These are phyloP conservation scores for Abrus precatorius DNA, from an alignment of 306 rosid genomes.

Conservation along the genomic window DNA sequence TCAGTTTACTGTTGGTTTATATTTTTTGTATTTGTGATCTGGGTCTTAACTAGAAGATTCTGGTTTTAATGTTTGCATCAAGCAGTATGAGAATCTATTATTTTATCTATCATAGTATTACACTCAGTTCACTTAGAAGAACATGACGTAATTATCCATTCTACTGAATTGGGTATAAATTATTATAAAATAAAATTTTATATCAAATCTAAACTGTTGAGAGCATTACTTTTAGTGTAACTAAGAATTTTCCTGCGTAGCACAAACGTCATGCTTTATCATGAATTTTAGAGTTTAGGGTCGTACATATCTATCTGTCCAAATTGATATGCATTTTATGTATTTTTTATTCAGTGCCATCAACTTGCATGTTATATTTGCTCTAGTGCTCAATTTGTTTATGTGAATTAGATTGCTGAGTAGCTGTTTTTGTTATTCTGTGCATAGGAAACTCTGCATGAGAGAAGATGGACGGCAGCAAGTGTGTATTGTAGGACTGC, in stretches of 20 bases:
- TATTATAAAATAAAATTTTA: background rate
- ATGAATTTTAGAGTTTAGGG: too few species aligned
- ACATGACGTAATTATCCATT: background rate
- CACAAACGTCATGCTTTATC: background rate
- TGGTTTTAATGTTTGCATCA: constrained; percentile 6
- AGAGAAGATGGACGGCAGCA: constrained; percentile 99
- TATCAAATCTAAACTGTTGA: background rate
- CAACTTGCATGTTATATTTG: constrained; percentile 31
- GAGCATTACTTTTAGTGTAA: background rate
- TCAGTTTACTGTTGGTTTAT: constrained; percentile 13
- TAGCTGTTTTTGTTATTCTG: constrained; percentile 26
- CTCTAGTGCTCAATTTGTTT: constrained; percentile 7
- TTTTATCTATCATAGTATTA: background rate
- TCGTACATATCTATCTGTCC: constrained; percentile 1
- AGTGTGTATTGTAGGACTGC: constrained; percentile 99
- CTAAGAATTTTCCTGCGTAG: constrained; percentile 22
- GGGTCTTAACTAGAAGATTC: constrained; percentile 35
- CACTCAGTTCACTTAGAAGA: background rate
- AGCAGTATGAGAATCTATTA: constrained; percentile 13
- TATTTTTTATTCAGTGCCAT: constrained; percentile 26
- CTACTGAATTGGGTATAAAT: background rate
- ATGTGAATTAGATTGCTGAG: constrained; percentile 41
- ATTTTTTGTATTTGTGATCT: constrained; percentile 36
- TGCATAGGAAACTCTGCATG: constrained; percentile 89
- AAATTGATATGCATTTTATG: constrained; percentile 9